Evolutionary conservation across 768 basidiomycete genomes (phyloP).

Genomic region (Lactarius evosmus): DNA sequence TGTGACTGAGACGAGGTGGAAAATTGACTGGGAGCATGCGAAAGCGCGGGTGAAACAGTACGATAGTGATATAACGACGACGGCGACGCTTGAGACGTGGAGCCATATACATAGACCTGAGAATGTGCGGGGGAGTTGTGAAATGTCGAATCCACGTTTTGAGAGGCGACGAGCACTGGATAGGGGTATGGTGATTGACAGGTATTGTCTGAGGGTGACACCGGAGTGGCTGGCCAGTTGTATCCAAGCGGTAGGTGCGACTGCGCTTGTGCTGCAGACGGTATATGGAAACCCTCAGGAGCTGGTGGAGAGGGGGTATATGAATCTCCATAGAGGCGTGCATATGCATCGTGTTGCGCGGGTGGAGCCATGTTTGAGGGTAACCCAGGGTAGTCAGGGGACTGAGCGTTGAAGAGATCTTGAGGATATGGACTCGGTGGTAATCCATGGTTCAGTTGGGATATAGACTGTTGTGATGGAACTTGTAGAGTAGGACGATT

Average conservation of each 20-base stretch:
- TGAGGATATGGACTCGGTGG: constrained; percentile 11
- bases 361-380: constrained; percentile 2
- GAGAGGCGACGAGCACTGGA: constrained; percentile 8
- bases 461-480: not conserved
- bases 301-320: constrained; percentile 11
- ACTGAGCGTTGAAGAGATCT: constrained; percentile 9
- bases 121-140: constrained; percentile 16
- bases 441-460: constrained; percentile 12
- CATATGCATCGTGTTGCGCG: constrained; percentile 15
- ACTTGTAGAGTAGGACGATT: constrained; percentile 9
- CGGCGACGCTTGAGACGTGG: constrained; percentile 10
- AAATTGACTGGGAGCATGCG: constrained; percentile 23
- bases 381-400: constrained; percentile 9
- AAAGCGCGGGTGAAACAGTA: constrained; percentile 21
- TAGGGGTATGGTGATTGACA: constrained; percentile 21
- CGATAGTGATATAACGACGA: constrained; percentile 14
- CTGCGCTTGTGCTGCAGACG: constrained; percentile 11
- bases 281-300: constrained; percentile 15
- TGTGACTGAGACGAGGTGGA: constrained; percentile 25
- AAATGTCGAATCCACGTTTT: constrained; percentile 16
- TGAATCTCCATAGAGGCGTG: constrained; percentile 16
- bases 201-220: constrained; percentile 9
- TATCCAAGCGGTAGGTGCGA: constrained; percentile 16
- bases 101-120: constrained; percentile 14
- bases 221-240: constrained; percentile 7